Evolutionary conservation across 176 grass and related monocot species (phyloP), one percentile per base, ranked within the genome.

Genomic region (Saccharum spontaneum): DNA sequence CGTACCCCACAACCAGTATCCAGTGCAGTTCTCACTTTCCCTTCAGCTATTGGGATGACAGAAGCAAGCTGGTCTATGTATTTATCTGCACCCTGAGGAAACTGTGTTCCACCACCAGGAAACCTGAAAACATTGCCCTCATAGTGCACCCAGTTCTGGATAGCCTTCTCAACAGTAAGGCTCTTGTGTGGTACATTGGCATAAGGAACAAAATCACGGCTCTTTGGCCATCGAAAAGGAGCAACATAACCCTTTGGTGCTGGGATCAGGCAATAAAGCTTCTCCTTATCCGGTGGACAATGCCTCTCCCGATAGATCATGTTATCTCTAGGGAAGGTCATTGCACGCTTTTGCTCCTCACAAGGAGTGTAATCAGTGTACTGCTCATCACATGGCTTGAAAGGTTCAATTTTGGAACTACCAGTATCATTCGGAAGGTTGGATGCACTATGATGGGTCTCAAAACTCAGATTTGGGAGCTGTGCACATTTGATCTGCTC

Each of bases 311-410:
- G 85, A 79, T 94, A 93, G 37, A 93, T 84, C 90, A 94, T 90
- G 43, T 94, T 91, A 20, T 90, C 79, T 57, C 88, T 83, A 20
- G 90, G 89, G 79, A 92, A 97, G 49, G 85, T 91, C 95, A 94
- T 92, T 3, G 89, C 92, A 77, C 82, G 88, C 66, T 83, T 89
- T 83, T 91, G 92, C 83, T 97, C 89, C 73, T 93, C 90, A 44
- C 95, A 97, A 67, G 95, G 95, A 78, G 95, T 97, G 86, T 97
- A 97, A 85, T 97, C 92, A 41, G 87, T 93, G 78, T 90, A 94
- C 44, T 85, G 74, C 36, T 52, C 67, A 69, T 85, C 67, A 66
- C 93, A 95, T 90, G 93, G 86, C 67, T 94, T 40, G 55, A 97
- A 94, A 45, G 63, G 34, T 92, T 60, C 62, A 24, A 71, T 48